Evolutionary conservation across 1,284 basidiomycete species (phyloP).

Genomic region (Fistulina hepatica): DNA sequence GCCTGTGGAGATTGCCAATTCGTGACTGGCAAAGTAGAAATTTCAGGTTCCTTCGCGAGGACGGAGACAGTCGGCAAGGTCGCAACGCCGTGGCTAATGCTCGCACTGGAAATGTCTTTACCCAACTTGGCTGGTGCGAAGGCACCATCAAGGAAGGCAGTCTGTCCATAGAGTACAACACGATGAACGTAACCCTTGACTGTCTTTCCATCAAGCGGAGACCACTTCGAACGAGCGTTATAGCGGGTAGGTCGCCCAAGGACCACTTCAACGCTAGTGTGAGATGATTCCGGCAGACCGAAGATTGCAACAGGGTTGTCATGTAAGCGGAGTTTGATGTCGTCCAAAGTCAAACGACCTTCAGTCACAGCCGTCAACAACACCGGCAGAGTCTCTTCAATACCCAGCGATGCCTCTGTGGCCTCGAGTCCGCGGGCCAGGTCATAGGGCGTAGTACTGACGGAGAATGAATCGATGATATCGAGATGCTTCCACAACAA

Average conservation of each 20-base stretch:
- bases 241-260: constrained; percentile 69
- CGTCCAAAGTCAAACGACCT: constrained; percentile 73
- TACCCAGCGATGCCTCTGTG: constrained; percentile 70
- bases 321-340: constrained; percentile 72
- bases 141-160: constrained; percentile 85
- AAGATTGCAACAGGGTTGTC: constrained; percentile 94
- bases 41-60: constrained; percentile 21
- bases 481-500: constrained; percentile 84
- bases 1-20: constrained; percentile 20
- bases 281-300: constrained; percentile 74
- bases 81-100: constrained; percentile 38
- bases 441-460: constrained; percentile 77
- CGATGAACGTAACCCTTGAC: constrained; percentile 80
- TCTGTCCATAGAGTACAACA: constrained; percentile 87
- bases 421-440: constrained; percentile 56
- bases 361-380: constrained; percentile 81
- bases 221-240: constrained; percentile 54
- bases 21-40: constrained; percentile 15
- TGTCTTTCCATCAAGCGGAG: constrained; percentile 63
- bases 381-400: constrained; percentile 83
- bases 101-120: constrained; percentile 71
- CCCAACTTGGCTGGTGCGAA: constrained; percentile 57
- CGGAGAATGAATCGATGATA: constrained; percentile 85
- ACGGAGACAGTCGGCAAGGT: constrained; percentile 10
- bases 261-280: constrained; percentile 91